A percentile compares a stretch with the other conserved stretches of the same genome.
These are phyloP conservation scores for Suillus discolor DNA, from an alignment of 768 basidiomycete genomes.

Conservation along the genomic window DNA sequence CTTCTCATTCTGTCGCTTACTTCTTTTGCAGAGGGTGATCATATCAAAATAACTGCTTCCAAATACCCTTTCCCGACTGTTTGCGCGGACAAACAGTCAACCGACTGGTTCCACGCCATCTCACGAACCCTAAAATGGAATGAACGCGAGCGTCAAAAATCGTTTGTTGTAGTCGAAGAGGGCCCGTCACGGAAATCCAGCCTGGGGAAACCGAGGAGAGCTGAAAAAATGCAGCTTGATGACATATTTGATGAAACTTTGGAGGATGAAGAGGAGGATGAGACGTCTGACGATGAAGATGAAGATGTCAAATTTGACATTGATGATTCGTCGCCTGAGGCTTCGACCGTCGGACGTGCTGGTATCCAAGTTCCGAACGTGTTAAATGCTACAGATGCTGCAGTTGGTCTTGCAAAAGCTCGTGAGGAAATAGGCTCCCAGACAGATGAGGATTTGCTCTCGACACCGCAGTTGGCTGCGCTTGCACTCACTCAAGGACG, in stretches of 20 bases:
- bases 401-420: constrained; percentile 31
- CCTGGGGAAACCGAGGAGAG: constrained; percentile 18
- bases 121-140: constrained; percentile 99
- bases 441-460: constrained; percentile 31
- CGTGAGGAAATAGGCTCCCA: constrained; percentile 24
- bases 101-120: constrained; percentile 98
- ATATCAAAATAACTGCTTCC: constrained; percentile 97
- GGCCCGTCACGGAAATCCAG: constrained; percentile 52
- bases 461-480: constrained; percentile 33
- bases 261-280: constrained; percentile 50
- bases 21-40: constrained; percentile 83
- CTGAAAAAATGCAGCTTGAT: constrained; percentile 15
- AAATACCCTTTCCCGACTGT: constrained; percentile 99
- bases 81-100: constrained; percentile 95
- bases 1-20: neutral
- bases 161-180: constrained; percentile 97
- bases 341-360: constrained; percentile 22
- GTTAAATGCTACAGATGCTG: constrained; percentile 17
- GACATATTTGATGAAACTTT: constrained; percentile 35
- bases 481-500: constrained; percentile 34
- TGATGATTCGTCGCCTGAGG: constrained; percentile 79
- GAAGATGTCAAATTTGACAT: constrained; percentile 81
- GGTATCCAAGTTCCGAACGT: constrained; percentile 16
- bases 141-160: constrained; percentile 97
- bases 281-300: constrained; percentile 60